These are phyloP conservation scores for Aspergillus sergii DNA, from an alignment of 2,329 filamentous ascomycete genomes.

Conservation along the genomic window DNA sequence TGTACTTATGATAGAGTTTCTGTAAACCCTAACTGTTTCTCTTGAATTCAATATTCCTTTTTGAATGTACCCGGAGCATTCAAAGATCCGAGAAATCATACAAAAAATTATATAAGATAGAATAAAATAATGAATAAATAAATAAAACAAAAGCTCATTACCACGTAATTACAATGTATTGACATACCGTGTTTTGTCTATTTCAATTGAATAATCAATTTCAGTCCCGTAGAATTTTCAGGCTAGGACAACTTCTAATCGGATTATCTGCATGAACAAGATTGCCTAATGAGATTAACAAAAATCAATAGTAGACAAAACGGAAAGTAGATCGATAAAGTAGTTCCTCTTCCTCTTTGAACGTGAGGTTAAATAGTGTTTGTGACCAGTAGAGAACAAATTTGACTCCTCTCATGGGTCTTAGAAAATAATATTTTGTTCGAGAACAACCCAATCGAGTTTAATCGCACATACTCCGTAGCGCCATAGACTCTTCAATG, in stretches of 20 bases:
- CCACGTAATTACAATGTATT: not conserved
- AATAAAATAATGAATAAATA: not conserved
- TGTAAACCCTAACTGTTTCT: not conserved
- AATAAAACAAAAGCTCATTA: not conserved
- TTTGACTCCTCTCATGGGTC: conserved; percentile 12
- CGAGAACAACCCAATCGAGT: not conserved
- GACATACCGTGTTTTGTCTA: not conserved
- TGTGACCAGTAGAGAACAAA: conserved; percentile 8
- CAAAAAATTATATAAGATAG: not conserved
- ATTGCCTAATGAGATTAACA: not conserved
- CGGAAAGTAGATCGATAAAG: conserved; percentile 3
- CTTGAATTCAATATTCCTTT: not conserved
- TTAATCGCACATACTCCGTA: not conserved
- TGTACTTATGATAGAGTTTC: not conserved
- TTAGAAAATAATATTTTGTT: not conserved
- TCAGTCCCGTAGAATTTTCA: not conserved
- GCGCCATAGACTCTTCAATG: not conserved
- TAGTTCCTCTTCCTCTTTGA: not conserved
- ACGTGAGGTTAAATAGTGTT: not conserved
- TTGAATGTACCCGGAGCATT: not conserved
- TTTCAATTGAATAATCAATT: not conserved
- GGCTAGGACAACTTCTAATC: not conserved
- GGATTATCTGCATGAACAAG: not conserved
- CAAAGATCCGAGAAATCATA: not conserved
- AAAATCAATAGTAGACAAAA: not conserved